Percentiles rank a stretch among this genome's conserved stretches.
Evolutionary conservation across 2,329 filamentous ascomycete genomes (phyloP).

Genomic region (Thyridium curvatum): DNA sequence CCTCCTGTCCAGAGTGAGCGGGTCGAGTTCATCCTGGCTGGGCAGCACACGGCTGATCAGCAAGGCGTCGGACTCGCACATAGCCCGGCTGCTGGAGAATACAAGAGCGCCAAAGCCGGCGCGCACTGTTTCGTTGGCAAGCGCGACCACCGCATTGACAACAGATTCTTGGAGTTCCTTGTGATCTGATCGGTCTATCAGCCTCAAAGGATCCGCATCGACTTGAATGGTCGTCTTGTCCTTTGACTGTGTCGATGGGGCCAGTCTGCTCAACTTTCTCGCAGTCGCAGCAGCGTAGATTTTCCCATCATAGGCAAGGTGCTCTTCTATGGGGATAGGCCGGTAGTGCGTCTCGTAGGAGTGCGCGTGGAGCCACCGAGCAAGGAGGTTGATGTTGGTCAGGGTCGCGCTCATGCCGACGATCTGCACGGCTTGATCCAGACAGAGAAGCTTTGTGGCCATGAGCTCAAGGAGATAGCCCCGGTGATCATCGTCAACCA

Average conservation of each 20-base stretch:
- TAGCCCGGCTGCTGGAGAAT: conserved; percentile 64
- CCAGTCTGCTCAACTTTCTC: conserved; percentile 33
- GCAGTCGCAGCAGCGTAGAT: conserved; percentile 59
- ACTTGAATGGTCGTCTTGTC: conserved; percentile 26
- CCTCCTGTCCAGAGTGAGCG: conserved; percentile 47
- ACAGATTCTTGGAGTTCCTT: conserved; percentile 60
- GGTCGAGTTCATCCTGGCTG: conserved; percentile 34
- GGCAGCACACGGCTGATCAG: conserved; percentile 64
- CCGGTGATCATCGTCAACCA: conserved; percentile 70
- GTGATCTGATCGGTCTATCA: conserved; percentile 48
- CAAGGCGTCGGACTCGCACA: conserved; percentile 62
- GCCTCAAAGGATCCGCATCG: conserved; percentile 24
- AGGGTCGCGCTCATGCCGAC: conserved; percentile 77
- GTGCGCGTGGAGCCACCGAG: conserved; percentile 63
- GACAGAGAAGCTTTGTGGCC: conserved; percentile 64
- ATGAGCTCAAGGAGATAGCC: conserved; percentile 72
- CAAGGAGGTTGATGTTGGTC: conserved; percentile 63
- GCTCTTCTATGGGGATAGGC: conserved; percentile 70
- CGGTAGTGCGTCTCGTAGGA: conserved; percentile 68
- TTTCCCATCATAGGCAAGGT: conserved; percentile 64
- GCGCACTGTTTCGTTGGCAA: conserved; percentile 63
- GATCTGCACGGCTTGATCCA: conserved; percentile 63
- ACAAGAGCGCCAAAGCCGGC: conserved; percentile 66
- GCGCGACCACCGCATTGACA: conserved; percentile 62
- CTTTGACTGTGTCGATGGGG: conserved; percentile 19